Percentiles rank a stretch among this genome's conserved stretches.
phyloP scores from a whole-genome alignment of 1,139 yeast genomes.

The Candida neerlandica region DNA sequence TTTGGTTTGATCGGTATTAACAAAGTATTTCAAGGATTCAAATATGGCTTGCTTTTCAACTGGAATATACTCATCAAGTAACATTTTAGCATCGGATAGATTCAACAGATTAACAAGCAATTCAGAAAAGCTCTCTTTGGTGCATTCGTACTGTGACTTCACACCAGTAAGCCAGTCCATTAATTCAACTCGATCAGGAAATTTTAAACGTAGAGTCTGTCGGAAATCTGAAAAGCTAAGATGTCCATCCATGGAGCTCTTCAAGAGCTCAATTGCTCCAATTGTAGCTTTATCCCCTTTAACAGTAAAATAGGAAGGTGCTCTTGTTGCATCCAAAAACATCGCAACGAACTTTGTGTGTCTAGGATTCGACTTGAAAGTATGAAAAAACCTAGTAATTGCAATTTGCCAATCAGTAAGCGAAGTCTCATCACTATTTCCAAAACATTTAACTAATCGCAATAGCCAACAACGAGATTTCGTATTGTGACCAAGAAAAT shows the following conservation, averaged over 20 bases:
- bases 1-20: slow-evolving; percentile 1
- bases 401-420: slow-evolving; percentile 5
- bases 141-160: not conserved
- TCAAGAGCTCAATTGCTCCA: not conserved
- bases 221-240: not conserved
- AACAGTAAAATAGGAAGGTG: slow-evolving; percentile 4
- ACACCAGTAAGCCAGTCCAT: not conserved
- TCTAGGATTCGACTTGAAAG: not conserved
- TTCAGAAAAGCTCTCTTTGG: not conserved
- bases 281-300: not conserved
- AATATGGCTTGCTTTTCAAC: slow-evolving; percentile 1
- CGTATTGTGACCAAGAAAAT: not conserved
- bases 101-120: slow-evolving; percentile 3
- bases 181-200: not conserved
- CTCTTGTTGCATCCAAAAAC: not conserved
- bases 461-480: slow-evolving; percentile 1
- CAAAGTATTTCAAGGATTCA: slow-evolving; percentile 4
- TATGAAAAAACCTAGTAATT: slow-evolving; percentile 3
- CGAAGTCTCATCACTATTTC: not conserved
- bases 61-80: not conserved
- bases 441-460: not conserved
- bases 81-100: not conserved
- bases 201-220: not conserved
- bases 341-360: not conserved
- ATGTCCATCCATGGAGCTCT: not conserved